Percentiles rank a stretch among this genome's conserved stretches.
Evolutionary conservation across 768 basidiomycete genomes (phyloP).

Genomic region (Leccinum boreale): DNA sequence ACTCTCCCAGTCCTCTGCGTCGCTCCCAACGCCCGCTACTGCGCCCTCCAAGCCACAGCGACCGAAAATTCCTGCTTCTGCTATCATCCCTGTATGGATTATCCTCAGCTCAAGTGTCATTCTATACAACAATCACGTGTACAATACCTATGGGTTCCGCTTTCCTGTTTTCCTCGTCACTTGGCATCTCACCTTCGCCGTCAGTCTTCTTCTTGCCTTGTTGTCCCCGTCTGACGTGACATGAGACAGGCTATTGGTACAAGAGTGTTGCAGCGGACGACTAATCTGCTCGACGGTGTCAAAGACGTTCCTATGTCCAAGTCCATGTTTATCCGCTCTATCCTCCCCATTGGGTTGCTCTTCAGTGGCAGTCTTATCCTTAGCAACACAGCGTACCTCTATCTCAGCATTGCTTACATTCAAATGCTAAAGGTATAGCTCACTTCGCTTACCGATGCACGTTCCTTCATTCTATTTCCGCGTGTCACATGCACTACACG

Average conservation of each 20-base stretch:
- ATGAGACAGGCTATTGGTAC: constrained; percentile 69
- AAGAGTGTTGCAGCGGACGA: constrained; percentile 79
- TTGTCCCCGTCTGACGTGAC: neutral
- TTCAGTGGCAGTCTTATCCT: constrained; percentile 92
- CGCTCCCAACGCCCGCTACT: constrained; percentile 60
- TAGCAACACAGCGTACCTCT: constrained; percentile 90
- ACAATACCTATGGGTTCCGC: constrained; percentile 78
- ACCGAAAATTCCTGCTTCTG: constrained; percentile 56
- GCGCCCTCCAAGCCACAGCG: constrained; percentile 41
- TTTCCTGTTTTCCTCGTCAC: constrained; percentile 94
- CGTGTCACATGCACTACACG: neutral
- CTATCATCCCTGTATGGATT: constrained; percentile 93
- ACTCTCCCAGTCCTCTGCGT: constrained; percentile 5
- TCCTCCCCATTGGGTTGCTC: constrained; percentile 89
- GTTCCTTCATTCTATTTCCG: neutral
- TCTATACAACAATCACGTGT: constrained; percentile 92
- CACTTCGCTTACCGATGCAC: neutral
- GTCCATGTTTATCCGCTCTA: constrained; percentile 76
- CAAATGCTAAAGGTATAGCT: constrained; percentile 86
- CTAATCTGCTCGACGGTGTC: constrained; percentile 70
- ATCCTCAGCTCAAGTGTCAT: constrained; percentile 85
- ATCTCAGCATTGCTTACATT: constrained; percentile 90
- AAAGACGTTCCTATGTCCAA: constrained; percentile 78
- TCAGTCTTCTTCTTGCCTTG: constrained; percentile 28
- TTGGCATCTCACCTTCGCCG: constrained; percentile 74